Evolutionary conservation across 179 eudicot species (phyloP), one percentile per base, ranked within the genome.

Genomic region (Heliamphora pulchella): DNA sequence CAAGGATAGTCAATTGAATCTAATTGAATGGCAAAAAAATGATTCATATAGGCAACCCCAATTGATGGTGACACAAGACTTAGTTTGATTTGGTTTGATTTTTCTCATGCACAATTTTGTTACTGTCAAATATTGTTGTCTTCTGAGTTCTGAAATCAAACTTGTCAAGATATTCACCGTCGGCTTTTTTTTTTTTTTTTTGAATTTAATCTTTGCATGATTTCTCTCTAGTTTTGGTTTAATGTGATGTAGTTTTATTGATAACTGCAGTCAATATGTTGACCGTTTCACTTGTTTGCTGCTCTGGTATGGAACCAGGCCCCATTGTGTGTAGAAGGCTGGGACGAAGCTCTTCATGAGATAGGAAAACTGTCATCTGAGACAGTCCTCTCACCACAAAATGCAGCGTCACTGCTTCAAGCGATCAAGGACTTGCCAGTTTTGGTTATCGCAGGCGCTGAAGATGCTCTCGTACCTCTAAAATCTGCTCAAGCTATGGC

Each of bases 331-430:
- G 90, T 92, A 59, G 97, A 96, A 87, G 98, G 99, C 46, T 96
- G 98, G 98, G 98, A 93, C 83, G 97, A 93, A 81, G 95, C 99
- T 48, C 92, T 96, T 20, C 94, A 92, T 82, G 98, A 96, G 85
- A 89, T 96, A 31, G 97, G 97, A 44, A 96, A 89, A 84, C 87
- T 94, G 66, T 94, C 98, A 51, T 88, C 76, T 73, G 98, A 96
- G 82, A 91, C 91, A 14, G 86, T 92, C 78, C 89, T 94, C 73
- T 85, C 97, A 15, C 90, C 89, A 20, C 89, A 89, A 84, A 85
- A 79, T 79, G 93, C 92, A 58, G 82, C 84, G 17, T 87, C 82
- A 65, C 73, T 96, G 87, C 86, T 96, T 50, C 87, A 91, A 83
- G 85, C 94, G 50, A 84, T 94, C 44, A 88, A 90, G 81, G 86